phyloP scores from a whole-genome alignment of 169 alveolate species.

The Plasmodium gaboni region DNA sequence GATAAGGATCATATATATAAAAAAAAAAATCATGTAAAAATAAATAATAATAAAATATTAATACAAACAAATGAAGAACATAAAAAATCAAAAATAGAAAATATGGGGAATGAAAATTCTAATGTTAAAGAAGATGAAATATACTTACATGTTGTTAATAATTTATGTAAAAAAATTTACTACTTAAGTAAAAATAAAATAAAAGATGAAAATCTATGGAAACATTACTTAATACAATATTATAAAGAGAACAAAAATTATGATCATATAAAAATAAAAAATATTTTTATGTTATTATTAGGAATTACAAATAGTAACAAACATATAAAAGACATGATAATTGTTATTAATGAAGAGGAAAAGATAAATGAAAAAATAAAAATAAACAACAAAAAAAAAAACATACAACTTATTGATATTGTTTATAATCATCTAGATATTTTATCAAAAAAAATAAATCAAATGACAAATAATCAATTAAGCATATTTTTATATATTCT shows the following conservation, averaged over 20 bases:
- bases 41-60: background rate
- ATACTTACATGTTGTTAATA: background rate
- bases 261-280: conserved; percentile 15
- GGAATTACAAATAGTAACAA: conserved; percentile 42
- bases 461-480: conserved; percentile 35
- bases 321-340: conserved; percentile 1
- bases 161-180: conserved; percentile 49
- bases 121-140: background rate
- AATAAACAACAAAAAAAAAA: background rate
- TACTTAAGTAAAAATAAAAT: conserved; percentile 30
- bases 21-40: background rate
- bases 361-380: background rate
- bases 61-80: background rate
- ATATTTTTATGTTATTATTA: conserved; percentile 30
- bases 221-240: conserved; percentile 19
- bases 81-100: background rate
- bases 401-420: conserved; percentile 4
- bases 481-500: conserved; percentile 48
- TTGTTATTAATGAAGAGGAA: background rate
- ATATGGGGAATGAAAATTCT: background rate
- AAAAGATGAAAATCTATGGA: conserved; percentile 54
- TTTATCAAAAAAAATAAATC: conserved; percentile 27
- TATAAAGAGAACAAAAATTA: conserved; percentile 23
- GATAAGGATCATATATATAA: background rate
- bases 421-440: conserved; percentile 21